Base-by-base conservation (phyloP, 1,284 basidiomycete species). In the Sporisorium iseilematis-ciliati region DNA sequence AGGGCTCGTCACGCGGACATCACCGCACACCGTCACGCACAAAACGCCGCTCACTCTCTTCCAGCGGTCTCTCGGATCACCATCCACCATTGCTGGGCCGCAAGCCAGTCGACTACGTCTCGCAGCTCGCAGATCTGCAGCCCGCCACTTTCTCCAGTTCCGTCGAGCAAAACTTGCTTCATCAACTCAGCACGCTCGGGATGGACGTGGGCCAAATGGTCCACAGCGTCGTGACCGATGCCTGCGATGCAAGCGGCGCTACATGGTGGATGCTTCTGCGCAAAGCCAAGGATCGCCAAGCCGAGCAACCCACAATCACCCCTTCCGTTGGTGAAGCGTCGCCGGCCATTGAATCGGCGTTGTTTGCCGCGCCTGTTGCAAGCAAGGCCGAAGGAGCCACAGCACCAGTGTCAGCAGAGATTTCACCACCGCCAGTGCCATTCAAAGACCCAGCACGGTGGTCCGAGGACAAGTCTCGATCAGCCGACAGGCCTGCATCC, bases 181-280 rank as follows among this genome's bases (percentile, higher is more conserved):
- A 92, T 65, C 88, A 88, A 4, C 87, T 99, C 57, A 91, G 91
- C 66, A 84, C 86, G 20, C 87, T 97, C 7, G 96, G 97, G 0
- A 90, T 98, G 72, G 96, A 99, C 83, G 93, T 92, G 0, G 94
- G 93, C 11, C 97, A 99, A 86, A 92, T 98, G 62, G 91, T 92
- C 21, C 95, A 99, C 84, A 94, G 92, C 1, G 95, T 98, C 7
- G 88, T 92, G 49, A 92, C 89, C 26, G 90, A 97, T 85, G 96
- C 97, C 0, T 99, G 96, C 82, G 96, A 99, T 85, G 89, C 93
- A 0, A 90, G 92, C 7, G 92, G 94, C 11, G 94, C 95, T 1
- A 87, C 94, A 12, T 99, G 96, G 96, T 99, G 97, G 97, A 93
- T 97, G 88, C 87, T 99, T 54, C 91, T 92, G 81, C 89, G 91